A percentile compares a stretch with the other conserved stretches of the same genome.
Evolutionary conservation across 345 rosid species (phyloP).

Genomic region (Eucalyptus paniculata): DNA sequence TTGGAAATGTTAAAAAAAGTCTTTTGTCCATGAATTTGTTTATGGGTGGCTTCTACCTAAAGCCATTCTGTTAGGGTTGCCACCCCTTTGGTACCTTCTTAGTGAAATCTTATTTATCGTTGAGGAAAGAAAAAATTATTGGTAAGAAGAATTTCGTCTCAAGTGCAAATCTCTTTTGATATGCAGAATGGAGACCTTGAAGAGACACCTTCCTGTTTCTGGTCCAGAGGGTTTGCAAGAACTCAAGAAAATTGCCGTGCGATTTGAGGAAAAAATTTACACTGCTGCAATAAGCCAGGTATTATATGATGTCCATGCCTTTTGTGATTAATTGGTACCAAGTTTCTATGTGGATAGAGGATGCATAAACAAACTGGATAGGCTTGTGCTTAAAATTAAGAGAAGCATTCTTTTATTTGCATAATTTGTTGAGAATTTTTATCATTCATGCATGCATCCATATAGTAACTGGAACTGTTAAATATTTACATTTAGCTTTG

Average conservation of each 20-base stretch:
- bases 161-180: not conserved
- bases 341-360: not conserved
- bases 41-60: not conserved
- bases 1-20: not conserved
- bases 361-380: not conserved
- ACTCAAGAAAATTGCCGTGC: conserved; percentile 56
- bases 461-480: not conserved
- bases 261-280: conserved; percentile 72
- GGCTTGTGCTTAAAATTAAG: not conserved
- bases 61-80: not conserved
- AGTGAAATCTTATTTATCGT: not conserved
- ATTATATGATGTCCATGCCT: not conserved
- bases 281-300: conserved; percentile 67
- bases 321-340: not conserved
- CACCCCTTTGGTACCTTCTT: not conserved
- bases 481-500: not conserved
- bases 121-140: not conserved
- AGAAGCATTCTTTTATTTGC: not conserved
- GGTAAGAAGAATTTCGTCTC: not conserved
- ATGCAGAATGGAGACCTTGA: conserved; percentile 56
- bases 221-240: conserved; percentile 59
- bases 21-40: not conserved
- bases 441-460: not conserved
- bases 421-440: not conserved
- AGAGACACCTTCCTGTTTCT: conserved; percentile 55